phyloP scores from a whole-genome alignment of 2,329 filamentous ascomycete genomes.

The Graphilbum fragrans region DNA sequence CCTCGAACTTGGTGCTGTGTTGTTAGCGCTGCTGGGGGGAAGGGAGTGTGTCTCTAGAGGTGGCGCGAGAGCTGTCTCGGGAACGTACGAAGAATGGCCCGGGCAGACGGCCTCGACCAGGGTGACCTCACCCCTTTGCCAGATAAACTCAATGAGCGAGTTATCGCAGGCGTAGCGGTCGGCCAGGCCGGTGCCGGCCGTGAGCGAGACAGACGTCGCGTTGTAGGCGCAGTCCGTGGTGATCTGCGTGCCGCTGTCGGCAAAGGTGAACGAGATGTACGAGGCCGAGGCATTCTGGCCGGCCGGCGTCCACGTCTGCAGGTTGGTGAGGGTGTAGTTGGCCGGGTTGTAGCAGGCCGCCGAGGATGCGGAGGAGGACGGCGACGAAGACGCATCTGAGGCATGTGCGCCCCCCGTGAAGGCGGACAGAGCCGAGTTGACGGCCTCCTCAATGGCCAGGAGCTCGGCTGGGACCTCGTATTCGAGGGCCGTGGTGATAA shows the following conservation, averaged over 20 bases:
- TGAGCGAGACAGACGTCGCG: conserved; percentile 24
- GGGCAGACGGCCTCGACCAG: conserved; percentile 33
- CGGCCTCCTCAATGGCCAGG: too few species aligned
- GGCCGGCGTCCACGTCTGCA: not conserved
- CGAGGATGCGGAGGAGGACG: not conserved
- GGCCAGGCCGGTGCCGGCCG: conserved; percentile 14
- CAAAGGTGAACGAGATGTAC: conserved; percentile 26
- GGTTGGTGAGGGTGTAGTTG: conserved; percentile 1
- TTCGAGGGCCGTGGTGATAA: too few species aligned
- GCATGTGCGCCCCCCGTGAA: too few species aligned
- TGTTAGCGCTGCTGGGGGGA: not conserved
- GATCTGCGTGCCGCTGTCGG: conserved; percentile 25
- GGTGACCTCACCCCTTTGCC: conserved; percentile 21
- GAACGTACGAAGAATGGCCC: conserved; percentile 7
- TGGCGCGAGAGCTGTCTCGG: not conserved
- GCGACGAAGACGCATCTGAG: not conserved
- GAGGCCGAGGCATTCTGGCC: conserved; percentile 16
- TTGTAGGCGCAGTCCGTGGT: conserved; percentile 31
- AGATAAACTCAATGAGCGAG: conserved; percentile 29
- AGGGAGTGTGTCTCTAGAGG: too few species aligned
- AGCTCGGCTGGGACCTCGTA: too few species aligned
- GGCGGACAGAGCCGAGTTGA: too few species aligned
- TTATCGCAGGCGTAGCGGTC: conserved; percentile 31
- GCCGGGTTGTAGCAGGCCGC: conserved; percentile 7
- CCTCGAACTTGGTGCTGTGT: conserved; percentile 7